phyloP scores from a whole-genome alignment of 352 stramenopile species.

The Nannochloropsis limnetica region DNA sequence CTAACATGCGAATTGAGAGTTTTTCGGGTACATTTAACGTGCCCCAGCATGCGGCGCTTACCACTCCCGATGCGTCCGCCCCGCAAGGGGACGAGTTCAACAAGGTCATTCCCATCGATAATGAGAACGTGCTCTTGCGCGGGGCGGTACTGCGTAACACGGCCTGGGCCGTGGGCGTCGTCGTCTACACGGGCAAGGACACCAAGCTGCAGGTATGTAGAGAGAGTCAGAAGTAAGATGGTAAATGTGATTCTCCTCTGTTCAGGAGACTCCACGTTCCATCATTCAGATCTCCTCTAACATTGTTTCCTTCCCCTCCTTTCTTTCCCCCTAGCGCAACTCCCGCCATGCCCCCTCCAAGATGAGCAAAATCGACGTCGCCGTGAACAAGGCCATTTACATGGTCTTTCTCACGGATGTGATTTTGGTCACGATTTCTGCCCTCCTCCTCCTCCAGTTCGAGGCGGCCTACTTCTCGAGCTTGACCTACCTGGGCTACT shows the following conservation, averaged over 20 bases:
- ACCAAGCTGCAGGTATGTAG: conserved; percentile 59
- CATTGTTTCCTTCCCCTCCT: conserved; percentile 1
- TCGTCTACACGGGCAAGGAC: conserved; percentile 73
- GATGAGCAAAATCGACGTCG: conserved; percentile 48
- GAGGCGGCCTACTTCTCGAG: conserved; percentile 57
- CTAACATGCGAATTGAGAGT: conserved; percentile 42
- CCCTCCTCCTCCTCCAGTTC: conserved; percentile 57
- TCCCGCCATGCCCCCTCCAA: conserved; percentile 44
- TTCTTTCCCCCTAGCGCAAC: conserved; percentile 38
- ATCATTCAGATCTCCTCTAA: conserved; percentile 45
- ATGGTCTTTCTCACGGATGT: conserved; percentile 47
- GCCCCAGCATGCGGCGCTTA: background rate
- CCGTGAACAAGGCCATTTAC: conserved; percentile 46
- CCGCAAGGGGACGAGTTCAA: conserved; percentile 1
- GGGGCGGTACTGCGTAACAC: conserved; percentile 75
- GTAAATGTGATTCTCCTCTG: background rate
- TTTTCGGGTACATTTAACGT: conserved; percentile 44
- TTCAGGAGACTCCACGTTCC: background rate
- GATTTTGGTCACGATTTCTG: conserved; percentile 46
- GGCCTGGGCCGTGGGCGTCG: conserved; percentile 69
- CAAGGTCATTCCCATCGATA: conserved; percentile 37
- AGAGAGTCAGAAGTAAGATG: background rate
- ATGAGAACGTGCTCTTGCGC: conserved; percentile 72
- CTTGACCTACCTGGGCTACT: conserved; percentile 57
- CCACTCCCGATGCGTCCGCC: background rate